phyloP scores from a whole-genome alignment of 345 rosid genomes.

The Ceriops decandra region DNA sequence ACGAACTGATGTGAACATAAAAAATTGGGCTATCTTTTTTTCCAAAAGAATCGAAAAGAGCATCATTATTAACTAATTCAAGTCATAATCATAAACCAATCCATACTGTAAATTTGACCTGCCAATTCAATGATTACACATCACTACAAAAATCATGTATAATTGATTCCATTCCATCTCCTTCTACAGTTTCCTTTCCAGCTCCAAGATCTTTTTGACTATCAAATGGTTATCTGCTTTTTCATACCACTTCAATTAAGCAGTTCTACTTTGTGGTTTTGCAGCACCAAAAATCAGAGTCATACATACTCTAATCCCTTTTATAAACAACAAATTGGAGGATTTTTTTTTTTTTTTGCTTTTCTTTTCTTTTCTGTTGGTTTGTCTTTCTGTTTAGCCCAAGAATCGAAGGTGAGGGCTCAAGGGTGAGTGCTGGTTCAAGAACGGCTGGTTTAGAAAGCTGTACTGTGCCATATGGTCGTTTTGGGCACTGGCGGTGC shows the following conservation, averaged over 20 bases:
- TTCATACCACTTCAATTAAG: constrained; percentile 1
- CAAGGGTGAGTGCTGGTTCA: constrained; percentile 49
- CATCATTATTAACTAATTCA: background rate
- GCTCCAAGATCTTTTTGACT: background rate
- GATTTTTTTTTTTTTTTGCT: background rate
- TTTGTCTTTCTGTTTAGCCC: constrained; percentile 26
- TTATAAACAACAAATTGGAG: background rate
- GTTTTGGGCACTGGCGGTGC: constrained; percentile 23
- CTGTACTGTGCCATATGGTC: constrained; percentile 37
- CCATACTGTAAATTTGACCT: constrained; percentile 1
- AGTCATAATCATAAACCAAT: background rate
- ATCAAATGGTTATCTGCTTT: constrained; percentile 8
- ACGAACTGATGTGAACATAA: too few relatives aligned
- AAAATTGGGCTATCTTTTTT: too few relatives aligned
- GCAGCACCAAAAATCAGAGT: constrained; percentile 1
- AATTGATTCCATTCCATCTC: constrained; percentile 4
- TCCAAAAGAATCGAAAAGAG: constrained; percentile 1
- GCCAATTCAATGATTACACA: constrained; percentile 9
- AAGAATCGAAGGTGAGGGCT: constrained; percentile 53
- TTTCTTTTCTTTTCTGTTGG: background rate
- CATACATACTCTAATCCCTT: background rate
- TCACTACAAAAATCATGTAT: constrained; percentile 15
- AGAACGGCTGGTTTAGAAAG: constrained; percentile 42
- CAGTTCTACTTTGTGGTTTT: constrained; percentile 9
- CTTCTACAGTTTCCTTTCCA: background rate